These are phyloP conservation scores for Senecio squalidus DNA, from an alignment of 140 eudicot species.

Conservation along the genomic window DNA sequence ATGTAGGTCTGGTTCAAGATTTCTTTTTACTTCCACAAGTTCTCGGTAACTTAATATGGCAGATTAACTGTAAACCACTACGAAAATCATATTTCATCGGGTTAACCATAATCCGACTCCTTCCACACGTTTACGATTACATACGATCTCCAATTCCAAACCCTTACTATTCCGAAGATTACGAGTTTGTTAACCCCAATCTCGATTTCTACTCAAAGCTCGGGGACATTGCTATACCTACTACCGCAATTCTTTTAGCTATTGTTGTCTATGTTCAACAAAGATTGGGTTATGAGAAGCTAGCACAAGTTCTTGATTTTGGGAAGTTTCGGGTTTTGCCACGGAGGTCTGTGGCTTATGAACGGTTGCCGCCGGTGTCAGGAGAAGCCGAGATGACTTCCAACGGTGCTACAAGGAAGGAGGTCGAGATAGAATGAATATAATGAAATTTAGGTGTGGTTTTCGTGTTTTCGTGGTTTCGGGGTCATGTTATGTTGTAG, in stretches of 20 bases:
- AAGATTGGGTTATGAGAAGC: slow-evolving; percentile 55
- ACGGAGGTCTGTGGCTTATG: slow-evolving; percentile 50
- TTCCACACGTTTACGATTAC: slow-evolving; percentile 79
- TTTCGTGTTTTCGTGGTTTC: neutral
- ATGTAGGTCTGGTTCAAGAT: slow-evolving; percentile 80
- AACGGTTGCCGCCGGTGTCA: slow-evolving; percentile 63
- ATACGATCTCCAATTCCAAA: slow-evolving; percentile 52
- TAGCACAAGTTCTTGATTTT: slow-evolving; percentile 34
- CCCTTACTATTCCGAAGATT: slow-evolving; percentile 49
- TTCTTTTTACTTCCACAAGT: slow-evolving; percentile 89
- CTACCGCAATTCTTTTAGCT: slow-evolving; percentile 46
- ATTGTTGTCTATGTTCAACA: slow-evolving; percentile 60
- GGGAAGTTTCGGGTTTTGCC: slow-evolving; percentile 48
- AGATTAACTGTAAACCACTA: slow-evolving; percentile 51
- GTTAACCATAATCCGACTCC: slow-evolving; percentile 59
- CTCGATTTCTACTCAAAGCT: slow-evolving; percentile 58
- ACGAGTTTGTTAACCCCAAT: slow-evolving; percentile 73
- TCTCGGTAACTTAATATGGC: slow-evolving; percentile 75
- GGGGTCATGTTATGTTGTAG: slow-evolving; percentile 12
- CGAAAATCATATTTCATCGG: slow-evolving; percentile 63
- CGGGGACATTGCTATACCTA: slow-evolving; percentile 68
- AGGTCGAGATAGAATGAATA: slow-evolving; percentile 36
- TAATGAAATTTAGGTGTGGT: neutral
- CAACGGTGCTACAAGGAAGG: slow-evolving; percentile 43
- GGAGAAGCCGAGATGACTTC: slow-evolving; percentile 82